Evolutionary conservation across 2,329 filamentous ascomycete species (phyloP).

Genomic region (Ciborinia camelliae): DNA sequence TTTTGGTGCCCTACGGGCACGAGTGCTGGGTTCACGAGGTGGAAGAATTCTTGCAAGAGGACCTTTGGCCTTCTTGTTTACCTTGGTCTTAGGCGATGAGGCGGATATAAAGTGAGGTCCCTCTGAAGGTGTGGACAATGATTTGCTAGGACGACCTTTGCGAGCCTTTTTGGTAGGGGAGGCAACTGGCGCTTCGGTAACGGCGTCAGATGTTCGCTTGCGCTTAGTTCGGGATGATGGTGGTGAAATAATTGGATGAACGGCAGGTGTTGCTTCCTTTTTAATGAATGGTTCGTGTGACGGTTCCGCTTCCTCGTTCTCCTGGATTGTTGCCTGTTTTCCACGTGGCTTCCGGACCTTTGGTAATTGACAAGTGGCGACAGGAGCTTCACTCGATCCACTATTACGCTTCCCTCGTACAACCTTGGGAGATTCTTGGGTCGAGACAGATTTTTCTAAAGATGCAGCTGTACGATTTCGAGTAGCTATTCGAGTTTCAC

Average conservation of each 20-base stretch:
- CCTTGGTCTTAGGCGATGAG: constrained; percentile 4
- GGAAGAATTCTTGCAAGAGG: constrained; percentile 18
- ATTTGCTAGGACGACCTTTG: constrained; percentile 14
- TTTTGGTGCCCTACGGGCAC: constrained; percentile 27
- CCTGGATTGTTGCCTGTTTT: constrained; percentile 5
- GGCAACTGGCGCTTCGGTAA: constrained; percentile 6
- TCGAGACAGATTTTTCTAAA: background rate
- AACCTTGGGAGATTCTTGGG: constrained; percentile 4
- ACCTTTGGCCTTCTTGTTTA: constrained; percentile 10
- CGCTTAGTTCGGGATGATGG: constrained; percentile 20
- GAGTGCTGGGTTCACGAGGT: constrained; percentile 26
- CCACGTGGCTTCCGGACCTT: constrained; percentile 20
- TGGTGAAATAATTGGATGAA: background rate
- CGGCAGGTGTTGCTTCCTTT: constrained; percentile 10
- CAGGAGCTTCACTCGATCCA: constrained; percentile 13
- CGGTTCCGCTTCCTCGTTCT: constrained; percentile 2
- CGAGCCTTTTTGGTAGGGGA: constrained; percentile 18
- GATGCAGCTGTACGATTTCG: constrained; percentile 3
- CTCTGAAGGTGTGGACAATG: background rate
- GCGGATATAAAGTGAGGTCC: background rate
- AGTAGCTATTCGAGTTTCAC: constrained; percentile 18
- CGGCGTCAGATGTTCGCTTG: constrained; percentile 15
- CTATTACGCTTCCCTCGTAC: constrained; percentile 21
- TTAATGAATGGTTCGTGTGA: constrained; percentile 14
- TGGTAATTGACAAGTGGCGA: background rate